Evolutionary conservation across 345 rosid genomes (phyloP).

Genomic region (Populus deltoides): DNA sequence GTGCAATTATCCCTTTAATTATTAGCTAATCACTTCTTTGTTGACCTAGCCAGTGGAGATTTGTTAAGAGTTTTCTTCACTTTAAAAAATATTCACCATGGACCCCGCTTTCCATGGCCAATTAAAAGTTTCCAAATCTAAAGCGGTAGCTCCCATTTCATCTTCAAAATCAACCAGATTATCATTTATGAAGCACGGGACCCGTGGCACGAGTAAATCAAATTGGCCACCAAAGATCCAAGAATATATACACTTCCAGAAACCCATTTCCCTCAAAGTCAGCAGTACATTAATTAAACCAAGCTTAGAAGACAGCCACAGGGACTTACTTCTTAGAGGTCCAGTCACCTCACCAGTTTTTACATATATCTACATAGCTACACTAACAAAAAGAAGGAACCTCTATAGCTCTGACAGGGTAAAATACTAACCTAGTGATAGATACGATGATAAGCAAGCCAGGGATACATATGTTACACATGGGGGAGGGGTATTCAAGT

Average conservation of each 20-base stretch:
- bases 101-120: neutral
- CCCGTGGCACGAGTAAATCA: neutral
- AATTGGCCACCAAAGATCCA: neutral
- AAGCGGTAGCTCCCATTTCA: neutral
- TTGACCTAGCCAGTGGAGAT: neutral
- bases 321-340: constrained; percentile 21
- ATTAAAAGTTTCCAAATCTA: neutral
- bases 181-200: neutral
- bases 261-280: constrained; percentile 37
- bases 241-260: constrained; percentile 34
- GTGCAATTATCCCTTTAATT: no score
- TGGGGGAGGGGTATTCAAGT: constrained; percentile 18
- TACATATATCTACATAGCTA: constrained; percentile 42
- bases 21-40: neutral
- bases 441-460: constrained; percentile 20
- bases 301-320: constrained; percentile 23
- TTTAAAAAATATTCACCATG: neutral
- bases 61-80: neutral
- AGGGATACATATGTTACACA: constrained; percentile 38
- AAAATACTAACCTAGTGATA: constrained; percentile 27
- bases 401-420: constrained; percentile 42
- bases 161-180: neutral
- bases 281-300: constrained; percentile 35
- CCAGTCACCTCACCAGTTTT: constrained; percentile 12
- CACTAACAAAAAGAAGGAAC: constrained; percentile 37